Percentiles rank a stretch among this genome's conserved stretches.
Conservation (phyloP, 495 filamentous ascomycete species). For the Hypoxylon lenormandii region DNA sequence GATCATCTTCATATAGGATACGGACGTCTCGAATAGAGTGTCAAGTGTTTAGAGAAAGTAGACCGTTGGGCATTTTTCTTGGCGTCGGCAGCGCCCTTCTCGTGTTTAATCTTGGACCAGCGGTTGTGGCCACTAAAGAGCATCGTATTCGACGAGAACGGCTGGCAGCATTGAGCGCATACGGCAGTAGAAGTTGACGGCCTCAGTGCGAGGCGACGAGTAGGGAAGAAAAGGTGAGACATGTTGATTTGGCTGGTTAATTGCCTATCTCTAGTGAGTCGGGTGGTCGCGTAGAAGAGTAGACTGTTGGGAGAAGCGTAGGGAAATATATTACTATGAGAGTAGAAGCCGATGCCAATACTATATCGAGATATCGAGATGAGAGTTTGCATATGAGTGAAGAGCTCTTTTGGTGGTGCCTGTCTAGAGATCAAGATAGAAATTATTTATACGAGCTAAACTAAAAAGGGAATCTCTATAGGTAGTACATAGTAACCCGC, state of each 20-base stretch:
- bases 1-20: conserved; percentile 23
- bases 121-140: conserved; percentile 80
- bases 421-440: no score
- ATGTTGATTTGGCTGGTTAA: conserved; percentile 19
- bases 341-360: no score
- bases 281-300: neutral
- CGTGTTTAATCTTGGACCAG: conserved; percentile 96
- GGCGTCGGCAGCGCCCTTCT: conserved; percentile 83
- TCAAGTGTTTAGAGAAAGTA: conserved; percentile 63
- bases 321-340: no score
- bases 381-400: no score
- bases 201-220: conserved; percentile 21
- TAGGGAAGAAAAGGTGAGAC: conserved; percentile 33
- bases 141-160: conserved; percentile 65
- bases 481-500: no score
- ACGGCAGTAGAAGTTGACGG: conserved; percentile 35
- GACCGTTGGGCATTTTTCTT: conserved; percentile 65
- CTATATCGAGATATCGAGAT: no score
- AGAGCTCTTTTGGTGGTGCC: no score
- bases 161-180: conserved; percentile 60
- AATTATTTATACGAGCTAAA: no score
- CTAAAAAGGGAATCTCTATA: no score
- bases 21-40: conserved; percentile 64
- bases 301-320: no score
- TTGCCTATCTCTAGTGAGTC: neutral